phyloP scores from a whole-genome alignment of 176 grass and related monocot genomes.

The Paspalum notatum region DNA sequence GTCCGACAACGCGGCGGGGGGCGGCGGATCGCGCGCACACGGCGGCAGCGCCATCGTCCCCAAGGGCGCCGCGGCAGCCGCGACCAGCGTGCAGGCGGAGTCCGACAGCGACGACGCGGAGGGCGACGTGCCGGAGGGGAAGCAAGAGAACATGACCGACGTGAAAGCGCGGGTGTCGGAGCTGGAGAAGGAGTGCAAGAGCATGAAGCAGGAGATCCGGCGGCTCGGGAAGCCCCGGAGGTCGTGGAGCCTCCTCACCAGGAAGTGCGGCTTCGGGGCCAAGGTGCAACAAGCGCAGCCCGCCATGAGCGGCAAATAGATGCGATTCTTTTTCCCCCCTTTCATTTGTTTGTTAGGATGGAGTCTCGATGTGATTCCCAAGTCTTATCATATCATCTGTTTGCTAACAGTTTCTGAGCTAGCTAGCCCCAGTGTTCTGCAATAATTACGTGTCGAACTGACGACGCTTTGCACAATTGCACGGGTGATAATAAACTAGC shows the following conservation, averaged over 20 bases:
- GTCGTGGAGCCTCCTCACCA: conserved; percentile 59
- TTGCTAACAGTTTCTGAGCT: not conserved
- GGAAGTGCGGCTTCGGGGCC: conserved; percentile 57
- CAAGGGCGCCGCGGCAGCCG: conserved; percentile 33
- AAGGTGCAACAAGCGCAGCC: conserved; percentile 58
- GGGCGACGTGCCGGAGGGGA: conserved; percentile 24
- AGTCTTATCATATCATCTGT: not conserved
- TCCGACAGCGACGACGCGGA: conserved; percentile 11
- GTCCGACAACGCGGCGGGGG: conserved; percentile 51
- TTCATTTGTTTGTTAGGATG: not conserved
- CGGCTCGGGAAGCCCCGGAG: conserved; percentile 65
- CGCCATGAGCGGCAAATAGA: conserved; percentile 47
- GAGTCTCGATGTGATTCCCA: not conserved
- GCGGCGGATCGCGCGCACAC: conserved; percentile 39
- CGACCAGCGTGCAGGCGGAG: not conserved
- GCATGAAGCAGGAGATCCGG: conserved; percentile 72
- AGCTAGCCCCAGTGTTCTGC: conserved; percentile 7
- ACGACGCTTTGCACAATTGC: conserved; percentile 1
- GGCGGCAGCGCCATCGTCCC: conserved; percentile 39
- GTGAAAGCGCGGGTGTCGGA: conserved; percentile 59
- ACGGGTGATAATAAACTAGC: conserved; percentile 23
- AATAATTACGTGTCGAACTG: conserved; percentile 36
- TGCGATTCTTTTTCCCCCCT: not conserved
- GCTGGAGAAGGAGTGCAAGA: conserved; percentile 72
- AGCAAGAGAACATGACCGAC: conserved; percentile 46